These are phyloP conservation scores for Ottelia alismoides DNA, from an alignment of 106 monocot genomes.

Conservation along the genomic window DNA sequence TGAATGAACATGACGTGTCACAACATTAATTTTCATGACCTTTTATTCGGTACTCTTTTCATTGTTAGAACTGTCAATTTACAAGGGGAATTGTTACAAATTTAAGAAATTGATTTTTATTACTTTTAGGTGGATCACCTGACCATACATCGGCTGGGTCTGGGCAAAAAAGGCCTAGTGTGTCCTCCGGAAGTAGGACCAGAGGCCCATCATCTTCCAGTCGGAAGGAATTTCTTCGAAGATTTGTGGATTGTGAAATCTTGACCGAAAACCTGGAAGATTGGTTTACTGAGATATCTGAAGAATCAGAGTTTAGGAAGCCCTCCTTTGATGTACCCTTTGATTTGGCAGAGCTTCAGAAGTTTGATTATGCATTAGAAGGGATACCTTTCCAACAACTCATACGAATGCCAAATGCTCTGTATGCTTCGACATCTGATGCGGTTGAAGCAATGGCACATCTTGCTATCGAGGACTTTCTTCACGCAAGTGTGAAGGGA, in stretches of 20 bases:
- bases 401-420: slow-evolving; percentile 94
- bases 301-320: slow-evolving; percentile 29
- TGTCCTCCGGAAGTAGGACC: slow-evolving; percentile 27
- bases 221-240: slow-evolving; percentile 72
- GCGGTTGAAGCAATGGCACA: slow-evolving; percentile 78
- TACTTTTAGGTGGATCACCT: slow-evolving; percentile 57
- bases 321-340: slow-evolving; percentile 79
- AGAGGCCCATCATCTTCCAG: slow-evolving; percentile 51
- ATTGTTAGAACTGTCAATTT: no score
- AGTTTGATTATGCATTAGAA: slow-evolving; percentile 95
- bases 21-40: no score
- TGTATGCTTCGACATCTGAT: slow-evolving; percentile 78
- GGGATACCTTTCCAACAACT: slow-evolving; percentile 74
- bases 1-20: no score
- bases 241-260: slow-evolving; percentile 81
- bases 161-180: slow-evolving; percentile 43
- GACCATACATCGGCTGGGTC: slow-evolving; percentile 39
- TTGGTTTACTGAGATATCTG: slow-evolving; percentile 57
- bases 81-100: no score
- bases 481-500: slow-evolving; percentile 85
- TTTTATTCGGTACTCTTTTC: no score
- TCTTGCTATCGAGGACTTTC: slow-evolving; percentile 94
- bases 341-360: slow-evolving; percentile 69
- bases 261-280: slow-evolving; percentile 65
- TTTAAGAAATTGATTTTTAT: not conserved